phyloP scores from a whole-genome alignment of 1,284 basidiomycete genomes.

The Naganishia cerealis region DNA sequence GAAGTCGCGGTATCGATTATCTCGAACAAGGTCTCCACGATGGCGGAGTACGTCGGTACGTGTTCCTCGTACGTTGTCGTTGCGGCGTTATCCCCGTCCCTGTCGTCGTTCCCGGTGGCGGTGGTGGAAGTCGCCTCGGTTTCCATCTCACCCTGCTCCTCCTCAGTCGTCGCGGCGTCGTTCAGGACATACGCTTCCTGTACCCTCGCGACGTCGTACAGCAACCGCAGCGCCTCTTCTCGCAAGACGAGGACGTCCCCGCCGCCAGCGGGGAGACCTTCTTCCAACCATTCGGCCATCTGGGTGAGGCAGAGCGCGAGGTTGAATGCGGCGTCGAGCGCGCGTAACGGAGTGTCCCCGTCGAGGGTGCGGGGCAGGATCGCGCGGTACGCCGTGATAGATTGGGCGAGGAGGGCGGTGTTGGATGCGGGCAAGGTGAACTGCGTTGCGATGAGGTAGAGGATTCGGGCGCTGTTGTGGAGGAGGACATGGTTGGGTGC shows the following conservation, averaged over 20 bases:
- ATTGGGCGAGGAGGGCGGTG: constrained; percentile 37
- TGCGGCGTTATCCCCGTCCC: constrained; percentile 56
- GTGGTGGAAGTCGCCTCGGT: constrained; percentile 21
- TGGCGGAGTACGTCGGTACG: constrained; percentile 46
- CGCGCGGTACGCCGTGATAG: constrained; percentile 47
- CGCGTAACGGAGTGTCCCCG: constrained; percentile 37
- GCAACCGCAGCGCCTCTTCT: constrained; percentile 40
- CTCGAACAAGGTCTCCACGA: constrained; percentile 46
- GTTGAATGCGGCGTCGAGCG: constrained; percentile 51
- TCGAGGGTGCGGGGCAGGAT: constrained; percentile 37
- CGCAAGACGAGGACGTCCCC: constrained; percentile 39
- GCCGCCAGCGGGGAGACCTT: constrained; percentile 36
- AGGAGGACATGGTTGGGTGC: too few species aligned
- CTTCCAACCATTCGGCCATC: constrained; percentile 50
- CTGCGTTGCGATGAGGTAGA: constrained; percentile 47
- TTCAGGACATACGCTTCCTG: constrained; percentile 44
- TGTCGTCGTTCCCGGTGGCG: constrained; percentile 31
- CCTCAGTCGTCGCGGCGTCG: constrained; percentile 24
- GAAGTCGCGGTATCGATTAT: constrained; percentile 44
- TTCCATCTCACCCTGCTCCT: constrained; percentile 27
- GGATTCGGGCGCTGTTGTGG: constrained; percentile 48
- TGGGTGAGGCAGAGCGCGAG: constrained; percentile 46
- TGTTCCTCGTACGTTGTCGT: constrained; percentile 54
- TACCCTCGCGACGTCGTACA: constrained; percentile 44
- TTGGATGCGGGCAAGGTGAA: constrained; percentile 50